These are phyloP conservation scores for Lepidium aucheri DNA, from an alignment of 345 rosid species.

Conservation along the genomic window DNA sequence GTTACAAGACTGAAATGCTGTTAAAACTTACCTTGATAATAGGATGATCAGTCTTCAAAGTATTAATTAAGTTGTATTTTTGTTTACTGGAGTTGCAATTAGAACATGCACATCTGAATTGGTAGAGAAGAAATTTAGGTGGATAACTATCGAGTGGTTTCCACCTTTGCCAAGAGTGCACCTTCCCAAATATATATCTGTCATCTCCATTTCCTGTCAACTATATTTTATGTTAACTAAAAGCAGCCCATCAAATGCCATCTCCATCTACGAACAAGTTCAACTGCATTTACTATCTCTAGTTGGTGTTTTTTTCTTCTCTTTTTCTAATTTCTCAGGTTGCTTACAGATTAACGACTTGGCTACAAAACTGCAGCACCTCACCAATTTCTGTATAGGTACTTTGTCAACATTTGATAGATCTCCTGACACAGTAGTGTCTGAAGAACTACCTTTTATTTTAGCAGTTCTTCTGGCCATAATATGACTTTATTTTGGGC, in stretches of 20 bases:
- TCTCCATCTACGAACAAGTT: not conserved
- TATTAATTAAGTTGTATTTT: not conserved
- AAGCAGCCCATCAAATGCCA: not conserved
- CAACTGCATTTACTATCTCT: not conserved
- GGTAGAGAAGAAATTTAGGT: not conserved
- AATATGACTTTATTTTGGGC: slow-evolving; percentile 11
- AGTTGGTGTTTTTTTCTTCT: not conserved
- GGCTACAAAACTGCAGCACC: slow-evolving; percentile 49
- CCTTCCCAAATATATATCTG: not conserved
- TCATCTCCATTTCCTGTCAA: not conserved
- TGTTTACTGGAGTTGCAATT: not conserved
- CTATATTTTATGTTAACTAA: not conserved
- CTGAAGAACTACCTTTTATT: not conserved
- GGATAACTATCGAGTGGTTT: not conserved
- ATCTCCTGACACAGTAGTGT: not conserved
- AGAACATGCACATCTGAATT: not conserved
- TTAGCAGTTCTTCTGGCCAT: slow-evolving; percentile 13
- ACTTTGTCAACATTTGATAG: not conserved
- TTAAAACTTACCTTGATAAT: not conserved
- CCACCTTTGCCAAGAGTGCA: not conserved
- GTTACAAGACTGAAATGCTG: not conserved
- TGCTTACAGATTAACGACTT: slow-evolving; percentile 60
- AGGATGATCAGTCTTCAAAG: not conserved
- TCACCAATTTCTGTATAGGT: slow-evolving; percentile 66
- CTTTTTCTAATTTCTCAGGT: not conserved